A percentile compares a stretch with the other conserved stretches of the same genome.
These are phyloP conservation scores for Penicillium macrosclerotiorum DNA, from an alignment of 495 filamentous ascomycete species.

Conservation along the genomic window DNA sequence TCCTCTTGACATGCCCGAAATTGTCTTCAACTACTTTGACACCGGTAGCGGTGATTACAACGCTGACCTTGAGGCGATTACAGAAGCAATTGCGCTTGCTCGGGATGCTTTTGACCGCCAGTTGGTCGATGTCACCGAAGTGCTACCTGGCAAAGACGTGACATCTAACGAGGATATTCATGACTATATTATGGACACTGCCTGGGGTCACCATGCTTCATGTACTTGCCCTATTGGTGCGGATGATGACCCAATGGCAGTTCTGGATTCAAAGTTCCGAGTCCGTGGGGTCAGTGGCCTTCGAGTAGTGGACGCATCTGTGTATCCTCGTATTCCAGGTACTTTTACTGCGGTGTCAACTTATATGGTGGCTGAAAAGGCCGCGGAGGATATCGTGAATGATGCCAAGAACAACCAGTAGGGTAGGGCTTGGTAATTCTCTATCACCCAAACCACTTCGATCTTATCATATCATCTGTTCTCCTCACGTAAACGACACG, in stretches of 20 bases:
- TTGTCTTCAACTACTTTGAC: conserved; percentile 58
- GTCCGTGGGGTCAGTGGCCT: conserved; percentile 53
- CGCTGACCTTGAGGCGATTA: conserved; percentile 46
- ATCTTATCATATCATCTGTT: no score
- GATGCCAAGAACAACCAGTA: not conserved
- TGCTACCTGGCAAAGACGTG: conserved; percentile 43
- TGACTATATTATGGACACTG: conserved; percentile 47
- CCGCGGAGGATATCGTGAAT: conserved; percentile 46
- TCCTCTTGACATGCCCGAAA: conserved; percentile 53
- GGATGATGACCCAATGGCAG: conserved; percentile 56
- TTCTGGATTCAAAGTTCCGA: conserved; percentile 56
- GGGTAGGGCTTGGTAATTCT: no score
- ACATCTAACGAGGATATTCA: conserved; percentile 41
- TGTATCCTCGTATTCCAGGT: conserved; percentile 58
- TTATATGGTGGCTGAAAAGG: conserved; percentile 65
- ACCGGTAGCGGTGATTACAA: conserved; percentile 33
- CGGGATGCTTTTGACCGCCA: conserved; percentile 38
- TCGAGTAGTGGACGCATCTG: conserved; percentile 61
- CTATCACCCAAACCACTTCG: no score
- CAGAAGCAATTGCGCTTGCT: conserved; percentile 45
- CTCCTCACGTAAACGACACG: no score
- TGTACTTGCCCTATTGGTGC: conserved; percentile 57
- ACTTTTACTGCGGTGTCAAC: conserved; percentile 57
- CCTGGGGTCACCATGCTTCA: conserved; percentile 62
- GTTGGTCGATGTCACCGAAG: conserved; percentile 34